These are phyloP conservation scores for Thraustotheca clavata DNA, from an alignment of 352 stramenopile species.

Conservation along the genomic window DNA sequence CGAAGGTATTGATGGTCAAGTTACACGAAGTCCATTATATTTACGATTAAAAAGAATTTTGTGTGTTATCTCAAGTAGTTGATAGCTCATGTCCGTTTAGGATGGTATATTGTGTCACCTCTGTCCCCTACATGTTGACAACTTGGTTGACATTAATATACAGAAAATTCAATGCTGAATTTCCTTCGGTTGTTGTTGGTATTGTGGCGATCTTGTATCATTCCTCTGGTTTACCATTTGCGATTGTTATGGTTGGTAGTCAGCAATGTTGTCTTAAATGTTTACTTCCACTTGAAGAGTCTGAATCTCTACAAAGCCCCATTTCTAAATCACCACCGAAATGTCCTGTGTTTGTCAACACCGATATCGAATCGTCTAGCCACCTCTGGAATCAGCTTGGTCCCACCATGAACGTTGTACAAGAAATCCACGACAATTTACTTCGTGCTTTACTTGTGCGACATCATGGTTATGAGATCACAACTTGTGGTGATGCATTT, in stretches of 20 bases:
- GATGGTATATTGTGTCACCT: conserved; percentile 39
- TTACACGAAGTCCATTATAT: conserved; percentile 43
- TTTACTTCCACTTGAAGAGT: neutral
- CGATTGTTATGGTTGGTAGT: conserved; percentile 10
- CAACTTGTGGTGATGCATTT: conserved; percentile 44
- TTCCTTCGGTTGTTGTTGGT: neutral
- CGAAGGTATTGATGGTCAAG: conserved; percentile 41
- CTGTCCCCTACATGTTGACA: conserved; percentile 30
- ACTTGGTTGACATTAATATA: neutral
- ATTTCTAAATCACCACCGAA: conserved; percentile 23
- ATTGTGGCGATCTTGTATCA: neutral
- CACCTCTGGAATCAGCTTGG: conserved; percentile 50
- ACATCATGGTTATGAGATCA: conserved; percentile 52
- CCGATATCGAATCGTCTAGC: conserved; percentile 70
- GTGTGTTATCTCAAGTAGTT: conserved; percentile 33
- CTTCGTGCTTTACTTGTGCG: conserved; percentile 30
- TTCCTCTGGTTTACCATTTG: neutral
- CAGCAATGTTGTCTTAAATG: conserved; percentile 4
- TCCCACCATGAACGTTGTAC: conserved; percentile 31
- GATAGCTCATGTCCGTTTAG: conserved; percentile 21
- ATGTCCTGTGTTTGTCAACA: conserved; percentile 66
- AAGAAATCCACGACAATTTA: conserved; percentile 46
- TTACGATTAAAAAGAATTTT: conserved; percentile 43
- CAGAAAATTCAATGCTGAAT: neutral
- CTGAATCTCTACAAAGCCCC: neutral